Percentiles rank a stretch among this genome's conserved stretches.
Evolutionary conservation across 257 asterid species (phyloP).

Genomic region (Solanum chaucha): DNA sequence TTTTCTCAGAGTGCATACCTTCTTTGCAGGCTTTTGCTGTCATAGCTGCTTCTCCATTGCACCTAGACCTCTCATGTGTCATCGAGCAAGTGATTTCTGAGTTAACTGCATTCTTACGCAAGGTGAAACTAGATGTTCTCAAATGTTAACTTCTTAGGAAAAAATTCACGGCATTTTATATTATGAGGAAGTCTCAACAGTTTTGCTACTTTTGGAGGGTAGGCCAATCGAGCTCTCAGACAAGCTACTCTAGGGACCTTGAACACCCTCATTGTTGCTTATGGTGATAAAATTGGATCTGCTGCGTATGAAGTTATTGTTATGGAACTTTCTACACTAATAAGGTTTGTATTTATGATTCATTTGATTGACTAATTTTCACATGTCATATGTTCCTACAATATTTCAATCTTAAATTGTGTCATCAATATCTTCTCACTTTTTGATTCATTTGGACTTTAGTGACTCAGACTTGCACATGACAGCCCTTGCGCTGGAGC

Average conservation of each 20-base stretch:
- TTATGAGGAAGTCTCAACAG: neutral
- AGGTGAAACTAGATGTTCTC: slow-evolving; percentile 31
- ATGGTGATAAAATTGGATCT: slow-evolving; percentile 86
- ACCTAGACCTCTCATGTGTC: slow-evolving; percentile 78
- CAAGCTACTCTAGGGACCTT: slow-evolving; percentile 95
- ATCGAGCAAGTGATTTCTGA: slow-evolving; percentile 86
- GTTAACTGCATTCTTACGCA: slow-evolving; percentile 88
- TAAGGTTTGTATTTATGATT: slow-evolving; percentile 47
- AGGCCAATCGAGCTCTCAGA: slow-evolving; percentile 96
- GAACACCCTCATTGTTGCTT: slow-evolving; percentile 82
- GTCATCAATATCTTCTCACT: neutral
- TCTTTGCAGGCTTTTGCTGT: slow-evolving; percentile 87
- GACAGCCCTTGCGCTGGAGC: slow-evolving; percentile 94
- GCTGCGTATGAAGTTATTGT: slow-evolving; percentile 91
- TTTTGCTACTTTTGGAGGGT: slow-evolving; percentile 14
- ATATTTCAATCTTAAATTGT: neutral
- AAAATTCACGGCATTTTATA: neutral
- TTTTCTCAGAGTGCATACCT: neutral
- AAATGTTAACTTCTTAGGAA: neutral
- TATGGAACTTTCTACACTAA: slow-evolving; percentile 86
- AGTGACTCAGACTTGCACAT: slow-evolving; percentile 96
- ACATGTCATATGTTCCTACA: neutral
- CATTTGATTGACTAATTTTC: neutral
- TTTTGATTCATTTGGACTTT: slow-evolving; percentile 11
- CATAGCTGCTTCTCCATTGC: slow-evolving; percentile 91